These are phyloP conservation scores for Tillandsia fasciculata DNA, from an alignment of 176 grass and related monocot species.

Conservation along the genomic window DNA sequence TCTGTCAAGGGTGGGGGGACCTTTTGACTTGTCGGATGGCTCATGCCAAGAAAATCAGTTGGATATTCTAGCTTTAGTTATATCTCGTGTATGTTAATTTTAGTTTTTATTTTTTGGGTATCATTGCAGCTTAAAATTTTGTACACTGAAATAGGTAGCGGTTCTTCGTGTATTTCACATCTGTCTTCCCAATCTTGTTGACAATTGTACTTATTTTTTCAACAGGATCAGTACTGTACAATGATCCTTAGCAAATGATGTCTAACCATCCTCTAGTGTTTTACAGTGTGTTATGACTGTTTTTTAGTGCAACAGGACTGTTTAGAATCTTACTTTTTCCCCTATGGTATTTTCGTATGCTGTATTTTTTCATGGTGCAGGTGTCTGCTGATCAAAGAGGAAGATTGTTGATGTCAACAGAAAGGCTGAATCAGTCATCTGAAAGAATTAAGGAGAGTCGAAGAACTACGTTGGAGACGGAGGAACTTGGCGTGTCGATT, in stretches of 20 bases:
- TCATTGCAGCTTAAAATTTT: too few relatives aligned
- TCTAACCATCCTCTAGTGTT: background rate
- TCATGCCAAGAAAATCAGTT: background rate
- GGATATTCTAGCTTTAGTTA: background rate
- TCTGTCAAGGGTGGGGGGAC: too few relatives aligned
- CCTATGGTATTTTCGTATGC: constrained; percentile 2
- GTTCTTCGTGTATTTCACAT: background rate
- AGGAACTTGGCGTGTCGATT: constrained; percentile 81
- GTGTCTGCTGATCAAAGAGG: constrained; percentile 85
- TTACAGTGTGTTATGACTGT: background rate
- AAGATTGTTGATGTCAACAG: constrained; percentile 73
- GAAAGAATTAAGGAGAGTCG: constrained; percentile 74
- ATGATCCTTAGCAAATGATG: background rate
- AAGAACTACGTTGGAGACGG: constrained; percentile 67
- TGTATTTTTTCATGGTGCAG: constrained; percentile 23
- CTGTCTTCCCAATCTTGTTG: background rate
- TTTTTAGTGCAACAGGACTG: background rate
- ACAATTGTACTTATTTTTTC: background rate
- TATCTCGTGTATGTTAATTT: background rate
- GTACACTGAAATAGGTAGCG: too few relatives aligned
- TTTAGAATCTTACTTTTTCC: background rate
- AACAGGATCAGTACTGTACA: background rate
- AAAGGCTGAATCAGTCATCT: constrained; percentile 71
- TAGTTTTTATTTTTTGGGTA: too few relatives aligned
- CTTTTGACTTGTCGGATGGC: too few relatives aligned